Conservation (phyloP, 345 rosid species). For the Eucalyptus tenuipes region DNA sequence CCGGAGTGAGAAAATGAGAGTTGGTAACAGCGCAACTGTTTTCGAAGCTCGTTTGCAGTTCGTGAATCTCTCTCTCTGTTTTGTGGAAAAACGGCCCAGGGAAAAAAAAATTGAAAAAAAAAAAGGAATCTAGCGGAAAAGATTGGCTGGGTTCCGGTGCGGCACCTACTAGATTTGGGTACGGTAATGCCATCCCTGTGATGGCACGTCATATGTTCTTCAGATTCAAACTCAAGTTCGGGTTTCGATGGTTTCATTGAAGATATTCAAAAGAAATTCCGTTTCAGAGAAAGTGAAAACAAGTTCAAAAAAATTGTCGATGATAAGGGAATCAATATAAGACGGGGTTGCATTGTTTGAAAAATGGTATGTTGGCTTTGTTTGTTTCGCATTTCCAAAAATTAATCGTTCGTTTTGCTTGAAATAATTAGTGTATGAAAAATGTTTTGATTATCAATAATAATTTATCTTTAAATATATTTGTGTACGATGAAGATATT, state of each 20-base stretch:
- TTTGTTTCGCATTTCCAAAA: no score
- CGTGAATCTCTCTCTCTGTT: neutral
- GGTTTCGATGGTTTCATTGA: no score
- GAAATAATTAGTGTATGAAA: no score
- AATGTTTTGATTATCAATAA: no score
- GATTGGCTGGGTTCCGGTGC: neutral
- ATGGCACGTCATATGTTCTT: no score
- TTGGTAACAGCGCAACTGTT: neutral
- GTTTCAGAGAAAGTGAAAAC: neutral
- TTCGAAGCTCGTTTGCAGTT: neutral
- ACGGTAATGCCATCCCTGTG: neutral
- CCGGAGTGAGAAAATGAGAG: neutral
- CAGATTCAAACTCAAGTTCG: no score
- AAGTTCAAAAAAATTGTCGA: neutral
- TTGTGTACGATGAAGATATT: rapidly evolving
- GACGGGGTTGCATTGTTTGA: neutral
- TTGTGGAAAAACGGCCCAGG: neutral
- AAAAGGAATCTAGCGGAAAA: neutral
- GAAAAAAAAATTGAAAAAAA: neutral
- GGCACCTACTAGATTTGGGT: neutral
- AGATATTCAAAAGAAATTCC: neutral
- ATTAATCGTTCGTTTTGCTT: rapidly evolving
- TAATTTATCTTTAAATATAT: no score
- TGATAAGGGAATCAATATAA: neutral
- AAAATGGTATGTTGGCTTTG: neutral